Evolutionary conservation across 768 basidiomycete genomes (phyloP), one percentile per base, ranked within the genome.

Genomic region (Phaeolepiota aurea): DNA sequence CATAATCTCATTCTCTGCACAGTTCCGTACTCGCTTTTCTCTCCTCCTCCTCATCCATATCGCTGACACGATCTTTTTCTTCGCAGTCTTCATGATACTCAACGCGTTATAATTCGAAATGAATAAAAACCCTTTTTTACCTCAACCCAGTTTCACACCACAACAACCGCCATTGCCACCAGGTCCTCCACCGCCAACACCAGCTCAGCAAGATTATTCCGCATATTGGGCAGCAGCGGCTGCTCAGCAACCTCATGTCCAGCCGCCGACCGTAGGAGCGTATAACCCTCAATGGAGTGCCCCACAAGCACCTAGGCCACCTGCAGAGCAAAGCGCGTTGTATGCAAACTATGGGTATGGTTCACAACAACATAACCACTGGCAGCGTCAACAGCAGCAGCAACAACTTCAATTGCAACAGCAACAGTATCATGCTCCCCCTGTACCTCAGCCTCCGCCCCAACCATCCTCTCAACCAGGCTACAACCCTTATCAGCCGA

Each of bases 321-420:
- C 85, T 21, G 68, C 83, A 11, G 85, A 89, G 49, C 87, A 90
- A 54, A 85, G 81, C 54, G 81, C 85, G 18, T 62, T 92, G 15
- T 93, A 92, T 54, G 87, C 88, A 1, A 91, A 91, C 55, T 93
- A 93, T 54, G 90, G 90, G 21, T 93, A 94, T 56, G 87, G 87
- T 2, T 72, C 77, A 36, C 81, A 84, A 51, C 68, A 61, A 51
- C 67, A 61, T 45, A 55, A 66, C 44, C 64, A 71, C 52, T 78
- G 79, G 74, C 80, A 79, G 45, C 72, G 76, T 41, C 79, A 82
- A 50, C 82, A 82, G 32, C 79, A 77, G 32, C 80, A 79, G 37
- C 64, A 68, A 40, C 66, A 66, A 18, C 61, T 62, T 28, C 61
- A 65, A 44, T 75, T 64, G 37, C 69, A 71, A 23, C 77, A 64